phyloP scores from a whole-genome alignment of 164 flowering plant genomes.

The Taxillus chinensis region DNA sequence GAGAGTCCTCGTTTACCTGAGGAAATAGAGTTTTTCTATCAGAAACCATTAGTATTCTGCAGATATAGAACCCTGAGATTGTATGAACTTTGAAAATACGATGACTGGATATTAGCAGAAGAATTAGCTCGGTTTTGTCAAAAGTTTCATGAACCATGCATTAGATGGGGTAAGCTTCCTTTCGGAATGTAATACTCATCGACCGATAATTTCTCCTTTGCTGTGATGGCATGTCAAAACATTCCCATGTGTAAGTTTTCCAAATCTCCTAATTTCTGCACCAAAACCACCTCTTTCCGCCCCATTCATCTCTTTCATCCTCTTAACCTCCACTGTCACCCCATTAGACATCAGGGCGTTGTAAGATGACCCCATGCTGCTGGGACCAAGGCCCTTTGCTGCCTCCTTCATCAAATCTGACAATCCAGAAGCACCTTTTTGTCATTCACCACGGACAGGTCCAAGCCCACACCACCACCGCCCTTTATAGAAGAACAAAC shows the following conservation, averaged over 20 bases:
- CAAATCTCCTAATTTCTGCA: conserved; percentile 52
- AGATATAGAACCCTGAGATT: not conserved
- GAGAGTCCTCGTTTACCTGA: conserved; percentile 65
- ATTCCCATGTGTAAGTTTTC: conserved; percentile 48
- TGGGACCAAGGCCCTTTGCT: conserved; percentile 82
- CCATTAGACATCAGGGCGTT: conserved; percentile 75
- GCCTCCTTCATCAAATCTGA: conserved; percentile 93
- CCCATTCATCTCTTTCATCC: conserved; percentile 72
- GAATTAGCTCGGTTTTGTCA: not conserved
- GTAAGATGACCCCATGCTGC: conserved; percentile 78
- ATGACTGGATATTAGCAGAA: not conserved
- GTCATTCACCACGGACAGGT: conserved; percentile 45
- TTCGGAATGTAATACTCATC: conserved; percentile 56
- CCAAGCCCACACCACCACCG: too few relatives aligned
- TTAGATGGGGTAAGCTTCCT: conserved; percentile 68
- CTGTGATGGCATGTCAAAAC: conserved; percentile 75
- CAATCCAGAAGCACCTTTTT: conserved; percentile 62
- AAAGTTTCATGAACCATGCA: conserved; percentile 39
- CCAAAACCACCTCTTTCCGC: conserved; percentile 53
- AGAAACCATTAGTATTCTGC: not conserved
- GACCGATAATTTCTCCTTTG: conserved; percentile 79
- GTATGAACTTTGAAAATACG: not conserved
- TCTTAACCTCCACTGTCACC: conserved; percentile 79
- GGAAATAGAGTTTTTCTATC: not conserved
- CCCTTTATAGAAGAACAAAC: too few relatives aligned